Base-by-base conservation (phyloP, 345 rosid genomes). In the Eutrema heterophyllum region DNA sequence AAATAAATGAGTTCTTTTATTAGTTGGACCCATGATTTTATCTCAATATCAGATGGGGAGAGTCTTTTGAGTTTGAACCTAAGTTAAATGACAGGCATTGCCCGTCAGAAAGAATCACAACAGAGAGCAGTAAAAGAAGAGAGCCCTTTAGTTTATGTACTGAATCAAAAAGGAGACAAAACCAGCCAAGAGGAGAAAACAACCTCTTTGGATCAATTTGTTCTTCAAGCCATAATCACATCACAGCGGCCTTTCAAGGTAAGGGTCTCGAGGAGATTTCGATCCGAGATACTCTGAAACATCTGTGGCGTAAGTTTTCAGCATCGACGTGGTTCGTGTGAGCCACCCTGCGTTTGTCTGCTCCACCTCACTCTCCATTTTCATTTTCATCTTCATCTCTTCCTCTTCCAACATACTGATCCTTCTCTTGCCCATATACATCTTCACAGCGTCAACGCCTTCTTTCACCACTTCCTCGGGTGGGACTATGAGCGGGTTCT, bases 291-390 rank as follows among this genome's bases (percentile, higher is more conserved):
- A 82, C 58, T 71, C 95, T 0, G 89, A 81, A 39, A 89, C 86
- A 67, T 66, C 78, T 1, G 88, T 27, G 3, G 58, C 88, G 58
- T 81, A 70, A 0, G 64, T 79, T 74, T 87, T 92, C 90, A 96
- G 68, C 86, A 86, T 90, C 2, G 97, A 87, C n/a, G 94, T 79
- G 67, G 97, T 89, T 70, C 95, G 86, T 1, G 90, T 86, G 75
- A 92, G 80, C 98, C 97, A 96, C 5, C 92, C 96, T 0, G 85
- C 72, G 80, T 85, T 77, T n/a, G 68, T 67, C 70, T 71, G 70
- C 56, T 90, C 94, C 49, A 78, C 78, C 71, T 61, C 86, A 57
- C 79, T 80, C 45, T 78, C 74, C 86, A 73, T 73, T 77, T 76
- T 76, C 78, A 21, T 38, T 77, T 76, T 76, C 78, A 21, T 38